Percentiles rank a stretch among this genome's conserved stretches.
These are phyloP conservation scores for Puya raimondii DNA, from an alignment of 176 grass and related monocot species.

Conservation along the genomic window DNA sequence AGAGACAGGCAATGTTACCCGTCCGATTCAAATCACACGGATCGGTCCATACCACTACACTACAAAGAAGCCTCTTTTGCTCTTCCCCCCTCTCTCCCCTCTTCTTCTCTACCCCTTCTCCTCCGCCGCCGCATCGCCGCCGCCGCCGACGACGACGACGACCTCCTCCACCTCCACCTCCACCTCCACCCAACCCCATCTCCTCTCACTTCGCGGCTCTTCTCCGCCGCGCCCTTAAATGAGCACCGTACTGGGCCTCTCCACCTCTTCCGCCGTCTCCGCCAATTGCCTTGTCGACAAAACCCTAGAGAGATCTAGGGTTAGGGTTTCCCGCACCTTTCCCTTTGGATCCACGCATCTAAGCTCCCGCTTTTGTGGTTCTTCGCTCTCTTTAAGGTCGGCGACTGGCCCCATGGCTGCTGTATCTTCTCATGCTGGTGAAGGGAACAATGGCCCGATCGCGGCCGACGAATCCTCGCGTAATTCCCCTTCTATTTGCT, in stretches of 20 bases:
- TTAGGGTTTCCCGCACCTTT: not conserved
- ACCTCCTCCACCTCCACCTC: constrained; percentile 14
- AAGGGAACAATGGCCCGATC: constrained; percentile 20
- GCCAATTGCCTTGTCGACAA: not conserved
- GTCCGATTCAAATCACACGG: too few species aligned
- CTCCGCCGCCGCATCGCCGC: not conserved
- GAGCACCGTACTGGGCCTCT: not conserved
- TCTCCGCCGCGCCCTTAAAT: not conserved
- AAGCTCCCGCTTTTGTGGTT: not conserved
- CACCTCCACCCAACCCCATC: constrained; percentile 11
- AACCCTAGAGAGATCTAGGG: not conserved
- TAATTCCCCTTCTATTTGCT: not conserved
- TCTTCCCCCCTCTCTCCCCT: not conserved
- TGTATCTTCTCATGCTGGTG: constrained; percentile 4
- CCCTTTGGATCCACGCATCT: not conserved
- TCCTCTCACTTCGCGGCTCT: constrained; percentile 3
- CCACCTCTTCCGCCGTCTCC: not conserved
- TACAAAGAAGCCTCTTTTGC: constrained; percentile 26
- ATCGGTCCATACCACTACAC: too few species aligned
- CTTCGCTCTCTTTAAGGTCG: constrained; percentile 5
- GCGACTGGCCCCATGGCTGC: constrained; percentile 13
- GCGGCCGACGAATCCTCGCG: constrained; percentile 1
- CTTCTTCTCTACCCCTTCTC: constrained; percentile 11
- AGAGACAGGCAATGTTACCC: too few species aligned
- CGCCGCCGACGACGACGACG: constrained; percentile 1